A percentile compares a stretch with the other conserved stretches of the same genome.
These are phyloP conservation scores for Saccharomyces hybrid DNA, from an alignment of 1,139 yeast species.

Conservation along the genomic window DNA sequence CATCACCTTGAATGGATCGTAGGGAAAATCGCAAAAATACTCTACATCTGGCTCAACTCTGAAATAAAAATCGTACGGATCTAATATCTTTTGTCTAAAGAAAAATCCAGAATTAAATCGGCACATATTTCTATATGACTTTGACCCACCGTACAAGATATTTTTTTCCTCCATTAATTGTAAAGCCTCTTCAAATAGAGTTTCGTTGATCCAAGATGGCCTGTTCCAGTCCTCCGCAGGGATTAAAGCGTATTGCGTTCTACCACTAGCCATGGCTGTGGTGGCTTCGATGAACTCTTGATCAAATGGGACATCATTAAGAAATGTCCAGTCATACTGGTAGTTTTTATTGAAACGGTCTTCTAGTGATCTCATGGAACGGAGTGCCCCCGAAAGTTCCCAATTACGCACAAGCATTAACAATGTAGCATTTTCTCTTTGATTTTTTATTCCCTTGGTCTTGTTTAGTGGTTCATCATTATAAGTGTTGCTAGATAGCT, in stretches of 20 bases:
- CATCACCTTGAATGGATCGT: conserved; percentile 80
- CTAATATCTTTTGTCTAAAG: conserved; percentile 61
- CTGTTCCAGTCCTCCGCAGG: conserved; percentile 66
- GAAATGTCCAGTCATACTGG: conserved; percentile 80
- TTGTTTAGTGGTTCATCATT: conserved; percentile 4
- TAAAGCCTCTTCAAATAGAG: conserved; percentile 41
- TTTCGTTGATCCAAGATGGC: conserved; percentile 41
- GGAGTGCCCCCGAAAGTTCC: conserved; percentile 57
- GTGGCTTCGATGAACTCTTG: conserved; percentile 60
- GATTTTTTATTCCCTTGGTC: not conserved
- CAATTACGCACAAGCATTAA: conserved; percentile 65
- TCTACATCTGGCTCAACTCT: conserved; percentile 89
- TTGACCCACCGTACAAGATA: conserved; percentile 69
- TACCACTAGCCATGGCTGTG: conserved; percentile 65
- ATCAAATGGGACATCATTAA: conserved; percentile 75
- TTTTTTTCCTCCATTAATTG: conserved; percentile 50
- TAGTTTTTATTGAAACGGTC: conserved; percentile 60
- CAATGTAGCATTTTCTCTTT: conserved; percentile 36
- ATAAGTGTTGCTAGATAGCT: conserved; percentile 15
- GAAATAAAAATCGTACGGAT: conserved; percentile 77
- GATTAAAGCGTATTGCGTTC: conserved; percentile 64
- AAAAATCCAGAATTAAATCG: conserved; percentile 79
- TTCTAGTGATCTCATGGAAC: conserved; percentile 39
- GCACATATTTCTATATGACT: conserved; percentile 78
- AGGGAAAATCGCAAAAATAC: conserved; percentile 69